Evolutionary conservation across 257 asterid species (phyloP).

Genomic region (Ilex asprella): DNA sequence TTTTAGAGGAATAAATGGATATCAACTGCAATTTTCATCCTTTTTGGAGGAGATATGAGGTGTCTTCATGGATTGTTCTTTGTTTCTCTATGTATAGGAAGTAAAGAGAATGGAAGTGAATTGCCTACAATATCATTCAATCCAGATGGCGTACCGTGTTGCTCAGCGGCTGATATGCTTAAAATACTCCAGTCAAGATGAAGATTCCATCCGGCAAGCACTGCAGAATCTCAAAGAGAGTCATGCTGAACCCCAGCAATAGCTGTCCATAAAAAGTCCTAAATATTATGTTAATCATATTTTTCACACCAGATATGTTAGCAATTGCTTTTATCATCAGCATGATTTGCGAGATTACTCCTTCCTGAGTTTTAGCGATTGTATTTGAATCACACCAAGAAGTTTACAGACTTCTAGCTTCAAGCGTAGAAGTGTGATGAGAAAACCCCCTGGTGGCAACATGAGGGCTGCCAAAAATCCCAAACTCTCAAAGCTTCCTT

Average conservation of each 20-base stretch:
- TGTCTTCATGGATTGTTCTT: not conserved
- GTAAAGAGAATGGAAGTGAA: constrained; percentile 57
- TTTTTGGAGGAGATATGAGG: not conserved
- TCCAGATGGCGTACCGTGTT: constrained; percentile 67
- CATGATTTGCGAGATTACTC: no score
- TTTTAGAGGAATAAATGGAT: no score
- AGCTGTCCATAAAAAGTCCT: constrained; percentile 10
- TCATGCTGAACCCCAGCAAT: constrained; percentile 39
- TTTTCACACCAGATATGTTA: no score
- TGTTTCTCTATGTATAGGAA: constrained; percentile 36
- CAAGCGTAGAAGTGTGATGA: no score
- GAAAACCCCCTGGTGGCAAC: no score
- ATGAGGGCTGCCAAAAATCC: no score
- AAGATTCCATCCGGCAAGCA: constrained; percentile 64
- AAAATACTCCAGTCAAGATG: constrained; percentile 80
- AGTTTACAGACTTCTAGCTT: no score
- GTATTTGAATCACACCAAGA: no score
- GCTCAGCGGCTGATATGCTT: constrained; percentile 81
- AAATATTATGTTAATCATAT: no score
- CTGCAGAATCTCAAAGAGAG: constrained; percentile 65
- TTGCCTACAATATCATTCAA: constrained; percentile 33
- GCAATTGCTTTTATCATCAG: no score
- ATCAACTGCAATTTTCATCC: not conserved
- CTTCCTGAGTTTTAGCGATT: no score
- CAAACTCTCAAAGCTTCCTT: no score